Evolutionary conservation across 164 flowering plant genomes (phyloP).

Genomic region (Kalanchoe fedtschenkoi): DNA sequence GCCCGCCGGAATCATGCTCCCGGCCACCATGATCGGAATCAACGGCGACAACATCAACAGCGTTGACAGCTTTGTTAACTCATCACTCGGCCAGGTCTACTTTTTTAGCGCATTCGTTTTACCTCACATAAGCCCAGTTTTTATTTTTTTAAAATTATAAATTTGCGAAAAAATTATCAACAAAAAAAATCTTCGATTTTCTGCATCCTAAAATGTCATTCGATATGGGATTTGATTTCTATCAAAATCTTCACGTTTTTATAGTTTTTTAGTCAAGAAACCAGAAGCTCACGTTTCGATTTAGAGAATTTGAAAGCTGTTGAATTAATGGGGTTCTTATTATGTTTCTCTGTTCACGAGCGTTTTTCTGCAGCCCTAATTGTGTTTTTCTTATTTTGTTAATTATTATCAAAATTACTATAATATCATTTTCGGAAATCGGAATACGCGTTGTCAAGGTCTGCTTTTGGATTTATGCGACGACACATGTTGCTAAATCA

Average conservation of each 20-base stretch:
- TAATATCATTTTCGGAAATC: neutral
- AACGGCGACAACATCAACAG: neutral
- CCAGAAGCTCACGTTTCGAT: neutral
- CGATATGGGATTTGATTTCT: neutral
- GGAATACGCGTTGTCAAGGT: neutral
- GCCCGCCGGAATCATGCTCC: neutral
- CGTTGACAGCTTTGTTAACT: neutral
- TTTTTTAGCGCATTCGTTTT: neutral
- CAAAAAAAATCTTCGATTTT: neutral
- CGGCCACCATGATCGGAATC: neutral
- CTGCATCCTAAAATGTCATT: neutral
- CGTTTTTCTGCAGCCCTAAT: neutral
- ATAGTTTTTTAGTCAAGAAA: too few species aligned
- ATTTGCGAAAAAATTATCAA: too few species aligned
- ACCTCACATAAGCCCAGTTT: too few species aligned
- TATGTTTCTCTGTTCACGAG: neutral
- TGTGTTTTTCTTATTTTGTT: neutral
- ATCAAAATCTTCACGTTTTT: neutral
- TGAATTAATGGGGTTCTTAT: neutral
- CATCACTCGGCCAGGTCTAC: conserved; percentile 2
- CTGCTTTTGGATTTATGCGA: neutral
- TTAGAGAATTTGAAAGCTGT: neutral
- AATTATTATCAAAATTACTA: neutral
- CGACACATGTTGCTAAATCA: neutral
- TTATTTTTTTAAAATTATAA: too few species aligned